phyloP scores from a whole-genome alignment of 108 stramenopile species.

The Cyclotella sp. region DNA sequence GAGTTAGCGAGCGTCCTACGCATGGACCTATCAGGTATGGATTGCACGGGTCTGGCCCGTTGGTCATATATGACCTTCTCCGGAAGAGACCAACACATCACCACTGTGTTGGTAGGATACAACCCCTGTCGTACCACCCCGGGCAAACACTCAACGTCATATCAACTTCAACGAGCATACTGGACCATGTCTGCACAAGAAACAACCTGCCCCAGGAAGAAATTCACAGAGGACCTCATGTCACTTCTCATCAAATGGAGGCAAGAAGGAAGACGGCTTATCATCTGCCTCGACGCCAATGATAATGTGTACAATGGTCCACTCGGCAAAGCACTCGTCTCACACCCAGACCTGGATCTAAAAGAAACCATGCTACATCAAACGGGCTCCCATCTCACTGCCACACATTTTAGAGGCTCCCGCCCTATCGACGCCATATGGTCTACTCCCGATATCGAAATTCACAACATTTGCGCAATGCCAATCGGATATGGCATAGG shows the following conservation, averaged over 20 bases:
- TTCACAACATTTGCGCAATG: constrained; percentile 4
- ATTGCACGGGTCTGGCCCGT: constrained; percentile 4
- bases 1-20: neutral
- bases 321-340: neutral
- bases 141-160: neutral
- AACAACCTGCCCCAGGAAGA: neutral
- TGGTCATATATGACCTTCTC: neutral
- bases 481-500: constrained; percentile 25
- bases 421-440: too few relatives aligned
- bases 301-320: constrained; percentile 16
- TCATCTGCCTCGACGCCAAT: constrained; percentile 24
- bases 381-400: constrained; percentile 1
- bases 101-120: constrained; percentile 11
- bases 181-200: neutral
- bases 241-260: constrained; percentile 5
- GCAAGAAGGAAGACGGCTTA: constrained; percentile 8
- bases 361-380: constrained; percentile 1
- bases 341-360: neutral
- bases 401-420: constrained; percentile 23
- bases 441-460: constrained; percentile 4
- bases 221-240: too few relatives aligned
- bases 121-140: constrained; percentile 15
- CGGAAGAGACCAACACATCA: neutral
- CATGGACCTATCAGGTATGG: neutral
- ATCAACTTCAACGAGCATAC: constrained; percentile 21